Evolutionary conservation across 2,329 filamentous ascomycete genomes (phyloP).

Genomic region (Apiospora malaysiana): DNA sequence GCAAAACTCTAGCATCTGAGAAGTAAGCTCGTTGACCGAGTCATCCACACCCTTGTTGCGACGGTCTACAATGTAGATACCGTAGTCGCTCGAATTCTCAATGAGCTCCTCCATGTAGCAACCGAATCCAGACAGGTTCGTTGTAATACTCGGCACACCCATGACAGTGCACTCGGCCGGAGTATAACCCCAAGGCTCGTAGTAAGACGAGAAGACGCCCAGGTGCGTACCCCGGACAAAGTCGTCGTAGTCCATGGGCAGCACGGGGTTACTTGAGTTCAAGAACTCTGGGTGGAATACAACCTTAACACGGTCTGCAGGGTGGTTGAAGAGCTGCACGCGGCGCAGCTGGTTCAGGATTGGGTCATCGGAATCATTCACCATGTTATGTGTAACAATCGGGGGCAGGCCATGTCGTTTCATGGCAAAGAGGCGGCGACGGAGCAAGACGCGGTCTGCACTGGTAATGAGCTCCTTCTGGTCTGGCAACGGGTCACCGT

Average conservation of each 20-base stretch:
- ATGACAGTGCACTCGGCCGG: slow-evolving; percentile 98
- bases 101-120: slow-evolving; percentile 99
- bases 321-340: slow-evolving; percentile 96
- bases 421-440: slow-evolving; percentile 93
- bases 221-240: slow-evolving; percentile 97
- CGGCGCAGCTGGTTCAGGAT: slow-evolving; percentile 95
- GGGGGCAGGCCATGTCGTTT: slow-evolving; percentile 89
- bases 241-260: slow-evolving; percentile 97
- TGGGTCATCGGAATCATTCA: slow-evolving; percentile 90
- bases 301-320: slow-evolving; percentile 93
- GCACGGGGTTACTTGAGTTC: slow-evolving; percentile 91
- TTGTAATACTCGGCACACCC: slow-evolving; percentile 98
- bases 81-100: slow-evolving; percentile 96
- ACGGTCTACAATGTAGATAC: slow-evolving; percentile 98
- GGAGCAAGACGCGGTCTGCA: slow-evolving; percentile 90
- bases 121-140: slow-evolving; percentile 95
- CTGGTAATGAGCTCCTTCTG: slow-evolving; percentile 94
- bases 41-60: slow-evolving; percentile 95
- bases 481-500: slow-evolving; percentile 90
- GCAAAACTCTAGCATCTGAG: slow-evolving; percentile 93
- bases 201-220: slow-evolving; percentile 96
- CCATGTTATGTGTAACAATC: slow-evolving; percentile 99
- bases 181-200: slow-evolving; percentile 99
- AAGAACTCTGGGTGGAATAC: slow-evolving; percentile 98
- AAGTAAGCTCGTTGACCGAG: slow-evolving; percentile 92